Conservation (phyloP, 345 rosid species). For the Linum trigynum region DNA sequence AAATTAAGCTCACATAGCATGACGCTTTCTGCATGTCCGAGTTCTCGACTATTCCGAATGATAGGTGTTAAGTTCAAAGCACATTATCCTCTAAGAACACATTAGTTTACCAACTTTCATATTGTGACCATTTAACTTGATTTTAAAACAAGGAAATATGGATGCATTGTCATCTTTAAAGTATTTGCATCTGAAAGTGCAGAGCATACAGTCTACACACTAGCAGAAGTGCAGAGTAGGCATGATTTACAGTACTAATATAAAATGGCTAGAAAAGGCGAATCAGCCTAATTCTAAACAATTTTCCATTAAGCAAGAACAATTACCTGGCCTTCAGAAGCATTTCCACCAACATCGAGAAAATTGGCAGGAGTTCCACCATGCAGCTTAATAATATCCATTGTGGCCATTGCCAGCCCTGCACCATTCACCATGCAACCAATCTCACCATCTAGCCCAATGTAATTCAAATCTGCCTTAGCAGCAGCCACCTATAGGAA, state of each 20-base stretch:
- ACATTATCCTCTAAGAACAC: too few species aligned
- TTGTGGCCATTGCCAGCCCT: constrained; percentile 99
- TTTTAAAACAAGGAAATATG: too few species aligned
- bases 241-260: not conserved
- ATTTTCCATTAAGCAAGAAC: not conserved
- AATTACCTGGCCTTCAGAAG: constrained; percentile 85
- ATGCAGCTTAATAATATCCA: constrained; percentile 95
- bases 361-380: constrained; percentile 99
- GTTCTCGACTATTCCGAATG: too few species aligned
- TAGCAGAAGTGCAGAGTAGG: too few species aligned
- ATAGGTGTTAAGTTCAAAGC: too few species aligned
- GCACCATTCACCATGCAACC: constrained; percentile 99
- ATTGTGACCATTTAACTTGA: too few species aligned
- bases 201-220: too few species aligned
- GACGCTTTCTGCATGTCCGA: too few species aligned
- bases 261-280: not conserved
- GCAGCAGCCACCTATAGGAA: constrained; percentile 77
- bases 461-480: constrained; percentile 92
- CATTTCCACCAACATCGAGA: constrained; percentile 97
- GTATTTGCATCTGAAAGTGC: too few species aligned
- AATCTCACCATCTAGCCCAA: constrained; percentile 96
- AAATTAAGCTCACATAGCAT: not conserved
- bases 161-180: too few species aligned
- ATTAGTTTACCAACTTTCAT: too few species aligned
- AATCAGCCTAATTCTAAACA: not conserved